Base-by-base conservation (phyloP, 441 rosid species). In the Macaranga tanarius region DNA sequence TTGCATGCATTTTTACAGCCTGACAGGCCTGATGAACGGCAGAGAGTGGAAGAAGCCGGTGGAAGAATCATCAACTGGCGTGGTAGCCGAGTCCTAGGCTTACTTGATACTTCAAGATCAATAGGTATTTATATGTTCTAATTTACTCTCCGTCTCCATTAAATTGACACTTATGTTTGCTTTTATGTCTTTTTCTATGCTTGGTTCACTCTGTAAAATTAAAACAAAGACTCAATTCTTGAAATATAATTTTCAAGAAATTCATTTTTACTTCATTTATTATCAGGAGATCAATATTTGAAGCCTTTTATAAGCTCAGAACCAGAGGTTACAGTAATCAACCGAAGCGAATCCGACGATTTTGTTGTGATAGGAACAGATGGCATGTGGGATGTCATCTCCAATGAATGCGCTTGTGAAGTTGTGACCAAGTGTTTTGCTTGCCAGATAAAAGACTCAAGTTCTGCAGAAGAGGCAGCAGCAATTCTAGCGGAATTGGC, bases 21-120 rank as follows among this genome's bases (percentile, higher is more conserved):
- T 28, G 81, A 84, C 38, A 71, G 82, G 23, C 76, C 77, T 3
- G 75, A 79, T 58, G 86, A 83, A 38, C 70, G 2, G 23, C 67
- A 76, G 56, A 79, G 83, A 61, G 75, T 79, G 19, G 86, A 81
- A 77, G 78, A 78, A 11, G 82, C 79, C 0, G 82, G 85, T 10
- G 85, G 79, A 65, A 69, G 70, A 25, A 25, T 73, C 66, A 11
- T 77, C 4, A 17, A 83, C 73, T 75, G 82, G 76, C 56, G 74
- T 3, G 79, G 76, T n/a, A 59, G 59, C 54, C 74, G 75, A 0
- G 78, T 77, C 12, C 62, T 64, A 0, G 84, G 85, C 13, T 74
- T 76, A 25, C 81, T 78, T 57, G 81, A 77, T 23, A 73, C 84
- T 34, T 80, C 82, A 15, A 79, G 78, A 72, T 77, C 86, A n/a